phyloP scores from a whole-genome alignment of 2,329 filamentous ascomycete genomes.

The Aspergillus puulaauensis region DNA sequence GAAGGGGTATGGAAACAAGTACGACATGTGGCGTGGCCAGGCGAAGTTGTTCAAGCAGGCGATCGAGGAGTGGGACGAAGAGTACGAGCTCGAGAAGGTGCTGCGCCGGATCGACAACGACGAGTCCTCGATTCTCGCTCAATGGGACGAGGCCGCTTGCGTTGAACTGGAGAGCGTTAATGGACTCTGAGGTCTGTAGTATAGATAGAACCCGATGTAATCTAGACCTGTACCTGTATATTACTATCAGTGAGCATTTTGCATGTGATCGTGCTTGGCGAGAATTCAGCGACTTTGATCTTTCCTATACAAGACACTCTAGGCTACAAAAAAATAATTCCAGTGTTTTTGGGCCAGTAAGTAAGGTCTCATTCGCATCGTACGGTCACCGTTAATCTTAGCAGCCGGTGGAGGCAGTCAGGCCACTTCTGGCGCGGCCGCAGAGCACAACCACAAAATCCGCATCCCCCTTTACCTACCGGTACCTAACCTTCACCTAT shows the following conservation, averaged over 20 bases:
- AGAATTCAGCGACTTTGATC: neutral
- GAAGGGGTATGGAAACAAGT: neutral
- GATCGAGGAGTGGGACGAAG: conserved; percentile 29
- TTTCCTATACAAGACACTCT: neutral
- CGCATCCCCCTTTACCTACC: neutral
- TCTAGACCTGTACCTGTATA: conserved; percentile 1
- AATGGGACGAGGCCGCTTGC: conserved; percentile 17
- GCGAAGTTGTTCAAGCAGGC: neutral
- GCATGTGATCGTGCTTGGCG: conserved; percentile 8
- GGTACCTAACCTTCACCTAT: neutral
- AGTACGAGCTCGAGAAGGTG: conserved; percentile 27
- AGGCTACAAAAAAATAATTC: neutral
- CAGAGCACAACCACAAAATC: neutral
- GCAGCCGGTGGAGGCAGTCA: conserved; percentile 4
- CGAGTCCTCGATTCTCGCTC: conserved; percentile 11
- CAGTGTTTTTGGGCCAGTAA: neutral
- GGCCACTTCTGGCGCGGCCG: conserved; percentile 3
- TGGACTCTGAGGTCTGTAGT: neutral
- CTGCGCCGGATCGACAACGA: conserved; percentile 18
- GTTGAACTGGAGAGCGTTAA: neutral
- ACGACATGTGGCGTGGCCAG: neutral
- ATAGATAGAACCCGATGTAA: neutral
- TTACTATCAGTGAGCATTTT: neutral
- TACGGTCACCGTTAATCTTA: conserved; percentile 4
- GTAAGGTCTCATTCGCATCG: neutral